Percentiles rank a stretch among this genome's conserved stretches.
phyloP scores from a whole-genome alignment of 2,329 filamentous ascomycete genomes.

The Penicillium sp. region DNA sequence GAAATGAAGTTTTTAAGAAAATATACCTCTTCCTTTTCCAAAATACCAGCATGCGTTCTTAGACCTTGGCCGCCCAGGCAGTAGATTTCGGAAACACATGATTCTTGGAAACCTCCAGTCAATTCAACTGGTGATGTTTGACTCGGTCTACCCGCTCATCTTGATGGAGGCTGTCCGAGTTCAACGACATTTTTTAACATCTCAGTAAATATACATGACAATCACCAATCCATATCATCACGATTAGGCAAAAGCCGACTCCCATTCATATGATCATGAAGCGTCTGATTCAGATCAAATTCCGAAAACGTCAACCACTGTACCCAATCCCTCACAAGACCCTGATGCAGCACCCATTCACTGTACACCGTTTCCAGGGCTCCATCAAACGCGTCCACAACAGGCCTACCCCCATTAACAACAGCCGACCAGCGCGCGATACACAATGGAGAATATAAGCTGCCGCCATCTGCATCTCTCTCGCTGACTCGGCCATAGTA shows the following conservation, averaged over 20 bases:
- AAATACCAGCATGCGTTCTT: too few relatives aligned
- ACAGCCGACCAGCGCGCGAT: slow-evolving; percentile 3
- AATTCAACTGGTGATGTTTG: too few relatives aligned
- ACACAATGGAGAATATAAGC: background rate
- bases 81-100: too few relatives aligned
- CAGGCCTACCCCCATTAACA: background rate
- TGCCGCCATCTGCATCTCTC: background rate
- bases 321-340: slow-evolving; percentile 6
- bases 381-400: slow-evolving; percentile 1
- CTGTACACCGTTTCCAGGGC: background rate
- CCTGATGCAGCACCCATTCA: slow-evolving; percentile 8
- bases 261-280: slow-evolving; percentile 10
- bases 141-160: too few relatives aligned
- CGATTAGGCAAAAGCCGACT: background rate
- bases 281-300: slow-evolving; percentile 10
- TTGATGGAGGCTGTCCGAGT: too few relatives aligned
- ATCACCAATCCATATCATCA: background rate
- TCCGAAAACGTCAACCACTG: slow-evolving; percentile 6
- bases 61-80: too few relatives aligned
- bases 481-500: slow-evolving; percentile 2
- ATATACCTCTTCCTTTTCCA: too few relatives aligned
- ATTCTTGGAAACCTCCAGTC: too few relatives aligned
- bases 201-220: too few relatives aligned
- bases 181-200: too few relatives aligned
- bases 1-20: too few relatives aligned